Conservation (phyloP, 805 yeast genomes). For the Alloascoidea hylecoeti region DNA sequence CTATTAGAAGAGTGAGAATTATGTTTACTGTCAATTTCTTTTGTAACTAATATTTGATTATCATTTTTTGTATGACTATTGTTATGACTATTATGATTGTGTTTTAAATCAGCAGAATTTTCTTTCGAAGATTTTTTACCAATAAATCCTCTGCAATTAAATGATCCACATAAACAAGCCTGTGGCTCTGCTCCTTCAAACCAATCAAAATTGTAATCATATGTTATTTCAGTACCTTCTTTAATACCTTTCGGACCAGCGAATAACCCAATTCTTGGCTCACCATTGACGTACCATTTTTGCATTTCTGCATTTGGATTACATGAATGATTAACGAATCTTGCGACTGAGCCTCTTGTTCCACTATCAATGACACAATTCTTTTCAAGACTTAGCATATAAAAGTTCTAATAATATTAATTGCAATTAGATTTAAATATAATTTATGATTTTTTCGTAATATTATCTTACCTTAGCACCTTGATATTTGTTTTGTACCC, state of each 20-base stretch:
- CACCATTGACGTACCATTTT: conserved; percentile 30
- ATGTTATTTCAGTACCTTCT: conserved; percentile 29
- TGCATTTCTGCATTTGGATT: conserved; percentile 32
- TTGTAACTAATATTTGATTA: too few species aligned
- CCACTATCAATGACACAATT: conserved; percentile 30
- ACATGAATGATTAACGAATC: conserved; percentile 37
- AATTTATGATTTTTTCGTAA: not conserved
- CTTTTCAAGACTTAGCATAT: conserved; percentile 26
- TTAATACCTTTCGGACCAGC: conserved; percentile 22
- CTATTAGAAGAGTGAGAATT: too few species aligned
- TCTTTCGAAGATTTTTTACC: too few species aligned
- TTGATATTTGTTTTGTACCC: conserved; percentile 21
- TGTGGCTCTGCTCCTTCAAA: conserved; percentile 28
- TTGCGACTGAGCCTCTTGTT: conserved; percentile 29
- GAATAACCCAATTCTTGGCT: conserved; percentile 30
- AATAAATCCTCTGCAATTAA: conserved; percentile 25
- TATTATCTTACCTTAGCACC: conserved; percentile 8
- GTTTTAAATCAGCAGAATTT: too few species aligned
- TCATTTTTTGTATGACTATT: too few species aligned
- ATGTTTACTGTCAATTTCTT: too few species aligned
- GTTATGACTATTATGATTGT: too few species aligned
- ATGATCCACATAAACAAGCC: conserved; percentile 27
- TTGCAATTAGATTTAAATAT: not conserved
- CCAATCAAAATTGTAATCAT: conserved; percentile 34
- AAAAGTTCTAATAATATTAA: conserved; percentile 17